Evolutionary conservation across 23 red algal species (phyloP).

Genomic region (Chondrus crispus): DNA sequence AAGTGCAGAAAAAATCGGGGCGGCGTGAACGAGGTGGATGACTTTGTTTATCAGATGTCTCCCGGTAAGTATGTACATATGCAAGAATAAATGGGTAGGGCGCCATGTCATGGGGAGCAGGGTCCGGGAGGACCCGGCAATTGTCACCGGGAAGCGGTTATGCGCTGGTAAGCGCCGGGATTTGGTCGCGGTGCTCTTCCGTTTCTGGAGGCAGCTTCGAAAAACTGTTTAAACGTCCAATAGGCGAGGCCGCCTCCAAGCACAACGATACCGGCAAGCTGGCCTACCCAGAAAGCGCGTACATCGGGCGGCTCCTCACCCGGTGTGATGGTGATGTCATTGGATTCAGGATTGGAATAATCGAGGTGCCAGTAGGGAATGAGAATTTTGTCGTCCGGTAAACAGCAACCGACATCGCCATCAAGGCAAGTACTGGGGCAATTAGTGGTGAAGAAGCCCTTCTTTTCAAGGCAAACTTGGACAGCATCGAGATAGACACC

Average conservation of each 20-base stretch:
- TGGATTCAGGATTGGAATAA: neutral
- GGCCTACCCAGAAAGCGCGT: neutral
- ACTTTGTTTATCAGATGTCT: no score
- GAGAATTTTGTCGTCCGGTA: neutral
- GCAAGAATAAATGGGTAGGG: no score
- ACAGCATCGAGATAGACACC: neutral
- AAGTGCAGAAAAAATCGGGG: no score
- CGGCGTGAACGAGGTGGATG: no score
- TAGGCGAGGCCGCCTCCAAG: neutral
- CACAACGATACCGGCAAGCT: neutral
- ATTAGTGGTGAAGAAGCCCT: slow-evolving; percentile 21
- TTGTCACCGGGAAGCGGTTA: no score
- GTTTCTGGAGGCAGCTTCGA: neutral
- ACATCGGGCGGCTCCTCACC: neutral
- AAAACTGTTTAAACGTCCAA: slow-evolving; percentile 15
- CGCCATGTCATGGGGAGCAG: no score
- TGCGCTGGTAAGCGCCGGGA: no score
- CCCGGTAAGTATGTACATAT: no score
- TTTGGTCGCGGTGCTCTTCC: no score
- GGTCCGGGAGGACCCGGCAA: no score
- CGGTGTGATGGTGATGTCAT: neutral
- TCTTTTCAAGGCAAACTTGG: slow-evolving; percentile 45
- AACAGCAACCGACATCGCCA: neutral
- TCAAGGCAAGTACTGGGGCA: neutral
- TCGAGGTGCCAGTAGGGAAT: slow-evolving; percentile 43